Conservation (phyloP, 371 early-diverging fungal genomes). For the Synchytrium microbalum region DNA sequence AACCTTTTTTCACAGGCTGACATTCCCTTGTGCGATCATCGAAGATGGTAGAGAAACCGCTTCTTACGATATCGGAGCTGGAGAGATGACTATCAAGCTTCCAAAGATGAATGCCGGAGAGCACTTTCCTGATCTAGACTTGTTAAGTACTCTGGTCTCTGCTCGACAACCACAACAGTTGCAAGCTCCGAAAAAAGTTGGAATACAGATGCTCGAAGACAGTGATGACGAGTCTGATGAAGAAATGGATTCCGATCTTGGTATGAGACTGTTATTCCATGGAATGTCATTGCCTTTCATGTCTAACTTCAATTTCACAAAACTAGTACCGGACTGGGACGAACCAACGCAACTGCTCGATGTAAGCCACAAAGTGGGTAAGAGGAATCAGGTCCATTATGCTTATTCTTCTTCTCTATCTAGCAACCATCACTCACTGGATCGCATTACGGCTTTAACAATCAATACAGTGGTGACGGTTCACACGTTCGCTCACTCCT, state of each 20-base stretch:
- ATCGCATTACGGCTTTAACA: constrained; percentile 80
- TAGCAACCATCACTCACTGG: not conserved
- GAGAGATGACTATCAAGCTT: constrained; percentile 64
- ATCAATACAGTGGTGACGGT: constrained; percentile 70
- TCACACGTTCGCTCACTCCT: constrained; percentile 67
- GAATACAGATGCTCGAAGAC: not conserved
- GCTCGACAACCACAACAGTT: constrained; percentile 28
- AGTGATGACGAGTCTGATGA: not conserved
- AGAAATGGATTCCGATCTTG: not conserved
- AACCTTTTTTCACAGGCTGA: constrained; percentile 42
- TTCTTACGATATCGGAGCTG: constrained; percentile 67
- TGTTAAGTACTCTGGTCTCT: constrained; percentile 76
- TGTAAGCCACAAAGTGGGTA: no score
- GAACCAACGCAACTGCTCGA: not conserved
- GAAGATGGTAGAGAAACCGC: constrained; percentile 84
- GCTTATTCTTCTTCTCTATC: not conserved
- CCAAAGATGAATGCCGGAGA: constrained; percentile 73
- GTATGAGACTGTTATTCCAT: not conserved
- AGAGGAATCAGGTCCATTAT: no score
- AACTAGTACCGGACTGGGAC: not conserved
- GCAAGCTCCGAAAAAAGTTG: not conserved
- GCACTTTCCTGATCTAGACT: constrained; percentile 77
- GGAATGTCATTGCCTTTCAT: no score
- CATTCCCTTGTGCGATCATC: constrained; percentile 70
- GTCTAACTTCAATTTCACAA: not conserved